Base-by-base conservation (phyloP, 2,329 filamentous ascomycete species). In the Cadophora gregata region DNA sequence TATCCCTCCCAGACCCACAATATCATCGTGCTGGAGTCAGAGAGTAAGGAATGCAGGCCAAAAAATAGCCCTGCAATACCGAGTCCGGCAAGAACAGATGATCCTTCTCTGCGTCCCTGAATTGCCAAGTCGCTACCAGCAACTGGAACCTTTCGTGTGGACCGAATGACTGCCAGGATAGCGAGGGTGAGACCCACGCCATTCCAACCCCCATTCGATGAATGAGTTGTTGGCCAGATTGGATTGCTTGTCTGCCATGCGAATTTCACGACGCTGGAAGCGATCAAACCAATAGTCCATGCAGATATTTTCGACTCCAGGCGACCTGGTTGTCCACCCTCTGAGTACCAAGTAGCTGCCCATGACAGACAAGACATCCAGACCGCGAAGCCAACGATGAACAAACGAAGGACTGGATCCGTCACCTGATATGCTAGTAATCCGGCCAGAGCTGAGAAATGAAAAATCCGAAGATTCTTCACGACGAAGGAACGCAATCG, bases 11-110 rank as follows among this genome's bases (percentile, higher is more conserved):
- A 99, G 2, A 93, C 93, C 96, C 96, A 99, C 19, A 94, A 85
- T 66, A 98, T 97, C 93, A 99, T 98, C 63, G 96, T 99, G 81
- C 96, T 98, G 0, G 94, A 97, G 77, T 99, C 96, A 0, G 96
- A 97, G 12, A 99, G 85, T 10, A 99, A 83, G 0, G 94, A 97
- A 77, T 98, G 96, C 75, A 98, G 84, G 5, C 87, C 92, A 75
- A 99, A 99, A 76, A 97, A 85, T 8, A 97, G 79, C 33, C 93
- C 95, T 27, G 88, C 93, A 64, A 98, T 79, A 67, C 96, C 93
- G 59, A 96, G 80, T 10, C 89, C 91, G 33, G 93, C 88, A 51
- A 97, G 82, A 7, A 90, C 71, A 0, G 89, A 85, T 19, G 92
- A 94, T 0, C 91, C 89, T 66, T 83, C 88, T 65, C 87, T 85